Conservation (phyloP, 768 basidiomycete species). For the Psilocybe cubensis region DNA sequence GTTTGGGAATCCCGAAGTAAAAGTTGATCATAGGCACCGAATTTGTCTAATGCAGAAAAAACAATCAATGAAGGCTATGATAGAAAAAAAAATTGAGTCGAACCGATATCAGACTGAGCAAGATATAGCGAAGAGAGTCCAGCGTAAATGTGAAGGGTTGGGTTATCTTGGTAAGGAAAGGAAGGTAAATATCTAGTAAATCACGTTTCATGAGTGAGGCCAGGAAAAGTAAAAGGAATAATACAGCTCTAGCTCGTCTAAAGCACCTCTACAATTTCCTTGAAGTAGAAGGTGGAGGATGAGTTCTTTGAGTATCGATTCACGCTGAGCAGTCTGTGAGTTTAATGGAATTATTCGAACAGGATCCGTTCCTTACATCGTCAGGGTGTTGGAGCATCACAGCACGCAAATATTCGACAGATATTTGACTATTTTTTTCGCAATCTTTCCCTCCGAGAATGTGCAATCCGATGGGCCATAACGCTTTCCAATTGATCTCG, state of each 20-base stretch:
- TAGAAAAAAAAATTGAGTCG: background rate
- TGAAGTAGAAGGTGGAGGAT: conserved; percentile 65
- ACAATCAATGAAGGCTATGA: conserved; percentile 3
- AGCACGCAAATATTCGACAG: conserved; percentile 62
- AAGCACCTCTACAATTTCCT: conserved; percentile 65
- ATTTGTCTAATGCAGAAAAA: background rate
- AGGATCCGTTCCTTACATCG: conserved; percentile 48
- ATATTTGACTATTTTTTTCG: conserved; percentile 31
- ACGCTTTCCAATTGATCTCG: conserved; percentile 72
- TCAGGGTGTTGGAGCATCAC: conserved; percentile 75
- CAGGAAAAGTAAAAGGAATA: conserved; percentile 4
- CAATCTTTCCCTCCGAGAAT: conserved; percentile 46
- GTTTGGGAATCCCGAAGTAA: conserved; percentile 59
- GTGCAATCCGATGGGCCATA: conserved; percentile 72
- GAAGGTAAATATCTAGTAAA: conserved; percentile 72
- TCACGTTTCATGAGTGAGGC: background rate
- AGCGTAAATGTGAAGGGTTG: conserved; percentile 80
- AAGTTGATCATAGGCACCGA: conserved; percentile 29
- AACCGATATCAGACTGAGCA: conserved; percentile 41
- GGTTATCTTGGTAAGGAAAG: conserved; percentile 85
- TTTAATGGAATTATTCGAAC: background rate
- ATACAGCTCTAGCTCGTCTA: conserved; percentile 89
- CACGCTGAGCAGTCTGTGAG: conserved; percentile 52
- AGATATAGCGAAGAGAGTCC: conserved; percentile 72
- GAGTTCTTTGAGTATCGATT: conserved; percentile 76